These are phyloP conservation scores for Gynostemma pentaphyllum DNA, from an alignment of 306 rosid genomes.

Conservation along the genomic window DNA sequence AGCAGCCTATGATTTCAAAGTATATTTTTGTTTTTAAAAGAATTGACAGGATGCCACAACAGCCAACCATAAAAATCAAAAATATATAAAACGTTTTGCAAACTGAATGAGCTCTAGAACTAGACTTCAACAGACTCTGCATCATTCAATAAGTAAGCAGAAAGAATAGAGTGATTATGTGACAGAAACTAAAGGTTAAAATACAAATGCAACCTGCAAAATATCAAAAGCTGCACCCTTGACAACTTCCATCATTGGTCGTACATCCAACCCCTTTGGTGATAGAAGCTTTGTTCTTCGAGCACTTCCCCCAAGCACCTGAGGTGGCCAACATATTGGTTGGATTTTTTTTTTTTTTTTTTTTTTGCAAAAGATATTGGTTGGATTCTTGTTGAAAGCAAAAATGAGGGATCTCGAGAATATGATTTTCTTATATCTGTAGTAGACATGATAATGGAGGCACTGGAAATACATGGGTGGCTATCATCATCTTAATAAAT, in stretches of 20 bases:
- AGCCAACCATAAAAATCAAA: not conserved
- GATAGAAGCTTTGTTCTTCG: constrained; percentile 79
- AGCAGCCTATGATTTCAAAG: constrained; percentile 50
- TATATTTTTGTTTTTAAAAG: not conserved
- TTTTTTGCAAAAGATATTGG: no score
- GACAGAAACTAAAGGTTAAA: constrained; percentile 3
- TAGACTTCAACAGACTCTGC: not conserved
- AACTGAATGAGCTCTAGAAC: not conserved
- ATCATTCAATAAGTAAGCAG: not conserved
- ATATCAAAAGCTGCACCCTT: constrained; percentile 95
- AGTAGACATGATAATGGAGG: not conserved
- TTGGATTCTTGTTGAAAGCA: not conserved
- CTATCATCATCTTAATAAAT: not conserved
- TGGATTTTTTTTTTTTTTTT: no score
- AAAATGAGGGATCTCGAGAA: not conserved
- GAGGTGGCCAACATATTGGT: constrained; percentile 1
- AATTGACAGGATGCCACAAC: constrained; percentile 1
- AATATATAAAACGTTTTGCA: not conserved
- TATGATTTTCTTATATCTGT: not conserved
- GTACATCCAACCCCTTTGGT: constrained; percentile 93
- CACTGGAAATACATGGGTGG: not conserved
- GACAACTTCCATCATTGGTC: constrained; percentile 99
- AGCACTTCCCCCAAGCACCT: constrained; percentile 93
- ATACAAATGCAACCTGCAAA: constrained; percentile 46
- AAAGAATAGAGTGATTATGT: constrained; percentile 4